Conservation (phyloP, 2,329 filamentous ascomycete genomes). For the Ophiostoma fasciatum region DNA sequence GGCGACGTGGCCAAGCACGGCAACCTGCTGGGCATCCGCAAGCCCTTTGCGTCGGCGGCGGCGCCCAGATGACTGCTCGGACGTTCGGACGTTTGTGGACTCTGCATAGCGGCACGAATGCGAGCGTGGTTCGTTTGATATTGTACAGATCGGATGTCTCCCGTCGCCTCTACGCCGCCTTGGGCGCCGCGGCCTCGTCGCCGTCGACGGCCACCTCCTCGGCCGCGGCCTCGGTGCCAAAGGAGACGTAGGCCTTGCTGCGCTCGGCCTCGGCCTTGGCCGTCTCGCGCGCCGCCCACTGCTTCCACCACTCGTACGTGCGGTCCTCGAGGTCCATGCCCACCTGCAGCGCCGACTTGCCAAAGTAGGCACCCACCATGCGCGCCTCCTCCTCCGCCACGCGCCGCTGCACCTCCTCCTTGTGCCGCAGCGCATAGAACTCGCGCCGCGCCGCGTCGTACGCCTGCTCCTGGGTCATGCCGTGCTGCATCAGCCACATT, state of each 20-base stretch:
- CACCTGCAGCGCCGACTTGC: conserved; percentile 57
- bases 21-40: conserved; percentile 15
- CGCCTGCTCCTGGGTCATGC: conserved; percentile 48
- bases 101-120: no score
- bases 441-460: conserved; percentile 83
- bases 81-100: no score
- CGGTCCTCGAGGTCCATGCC: conserved; percentile 71
- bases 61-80: no score
- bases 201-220: conserved; percentile 18
- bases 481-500: conserved; percentile 63
- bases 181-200: background rate
- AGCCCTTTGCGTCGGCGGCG: no score
- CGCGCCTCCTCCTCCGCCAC: conserved; percentile 79
- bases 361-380: conserved; percentile 78
- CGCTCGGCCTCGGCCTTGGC: conserved; percentile 24
- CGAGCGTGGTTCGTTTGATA: conserved; percentile 1
- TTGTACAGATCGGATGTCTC: conserved; percentile 4
- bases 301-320: conserved; percentile 72
- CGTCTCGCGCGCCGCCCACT: conserved; percentile 48
- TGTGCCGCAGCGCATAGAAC: conserved; percentile 74
- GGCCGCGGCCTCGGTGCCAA: conserved; percentile 17
- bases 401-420: conserved; percentile 67
- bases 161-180: background rate
- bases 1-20: conserved; percentile 12
- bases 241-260: conserved; percentile 27